phyloP scores from a whole-genome alignment of 2,329 filamentous ascomycete genomes.

The Venturia aucupariae region DNA sequence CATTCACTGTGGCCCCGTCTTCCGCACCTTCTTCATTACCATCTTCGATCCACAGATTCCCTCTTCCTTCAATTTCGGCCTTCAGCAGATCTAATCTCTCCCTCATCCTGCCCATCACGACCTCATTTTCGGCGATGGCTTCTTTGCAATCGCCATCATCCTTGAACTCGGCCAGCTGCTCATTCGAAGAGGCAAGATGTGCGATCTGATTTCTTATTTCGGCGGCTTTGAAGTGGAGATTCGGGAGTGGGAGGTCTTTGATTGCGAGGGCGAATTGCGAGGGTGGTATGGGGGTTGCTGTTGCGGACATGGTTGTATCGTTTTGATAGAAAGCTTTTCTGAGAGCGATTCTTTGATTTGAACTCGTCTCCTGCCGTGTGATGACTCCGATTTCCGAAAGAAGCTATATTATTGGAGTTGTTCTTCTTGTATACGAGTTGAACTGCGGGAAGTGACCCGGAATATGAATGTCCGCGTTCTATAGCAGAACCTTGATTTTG shows the following conservation, averaged over 20 bases:
- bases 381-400: too few relatives aligned
- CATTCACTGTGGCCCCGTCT: not conserved
- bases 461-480: not conserved
- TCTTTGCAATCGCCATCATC: slow-evolving; percentile 64
- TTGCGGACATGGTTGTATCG: slow-evolving; percentile 47
- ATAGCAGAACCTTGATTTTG: not conserved
- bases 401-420: not conserved
- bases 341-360: not conserved
- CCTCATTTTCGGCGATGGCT: slow-evolving; percentile 62
- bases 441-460: not conserved
- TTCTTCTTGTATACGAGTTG: too few relatives aligned
- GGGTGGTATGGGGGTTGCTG: slow-evolving; percentile 51
- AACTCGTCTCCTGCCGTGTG: not conserved
- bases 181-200: slow-evolving; percentile 66
- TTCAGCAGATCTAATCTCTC: slow-evolving; percentile 56
- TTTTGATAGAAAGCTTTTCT: not conserved
- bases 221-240: slow-evolving; percentile 64
- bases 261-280: slow-evolving; percentile 59
- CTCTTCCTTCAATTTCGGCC: slow-evolving; percentile 44
- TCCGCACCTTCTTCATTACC: slow-evolving; percentile 17
- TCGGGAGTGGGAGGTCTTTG: slow-evolving; percentile 53
- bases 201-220: slow-evolving; percentile 67
- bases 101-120: slow-evolving; percentile 58
- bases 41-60: slow-evolving; percentile 17
- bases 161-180: slow-evolving; percentile 44